These are phyloP conservation scores for Durio zibethinus DNA, from an alignment of 345 rosid genomes.

Conservation along the genomic window DNA sequence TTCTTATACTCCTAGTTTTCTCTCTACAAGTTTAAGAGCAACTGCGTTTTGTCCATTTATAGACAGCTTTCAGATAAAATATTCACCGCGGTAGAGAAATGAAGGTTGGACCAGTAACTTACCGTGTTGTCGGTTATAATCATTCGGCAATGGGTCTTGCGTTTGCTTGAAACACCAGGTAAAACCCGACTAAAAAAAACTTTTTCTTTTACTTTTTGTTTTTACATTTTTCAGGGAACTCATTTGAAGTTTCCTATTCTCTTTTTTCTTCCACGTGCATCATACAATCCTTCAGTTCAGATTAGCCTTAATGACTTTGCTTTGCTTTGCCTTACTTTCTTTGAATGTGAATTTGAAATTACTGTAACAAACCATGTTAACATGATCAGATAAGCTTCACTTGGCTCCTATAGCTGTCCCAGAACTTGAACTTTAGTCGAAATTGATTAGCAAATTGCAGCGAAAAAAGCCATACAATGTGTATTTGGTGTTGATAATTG, in stretches of 20 bases:
- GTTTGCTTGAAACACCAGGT: neutral
- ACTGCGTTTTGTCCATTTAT: neutral
- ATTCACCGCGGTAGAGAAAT: neutral
- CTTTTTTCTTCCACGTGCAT: neutral
- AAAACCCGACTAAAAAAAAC: neutral
- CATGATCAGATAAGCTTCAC: no score
- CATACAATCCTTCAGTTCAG: neutral
- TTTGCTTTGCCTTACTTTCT: neutral
- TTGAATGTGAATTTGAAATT: neutral
- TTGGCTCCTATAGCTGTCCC: no score
- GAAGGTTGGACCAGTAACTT: neutral
- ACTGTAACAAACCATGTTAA: constrained; percentile 11
- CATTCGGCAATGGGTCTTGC: neutral
- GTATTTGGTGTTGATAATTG: no score
- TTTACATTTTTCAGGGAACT: neutral
- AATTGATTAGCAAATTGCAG: no score
- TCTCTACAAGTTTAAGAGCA: neutral
- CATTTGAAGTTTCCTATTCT: neutral
- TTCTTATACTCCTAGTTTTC: neutral
- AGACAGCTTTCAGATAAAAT: neutral
- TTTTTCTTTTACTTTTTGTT: neutral
- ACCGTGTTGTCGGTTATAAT: neutral
- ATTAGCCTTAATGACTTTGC: no score
- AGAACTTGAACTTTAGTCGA: no score
- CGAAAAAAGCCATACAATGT: no score